Percentiles rank a stretch among this genome's conserved stretches.
phyloP scores from a whole-genome alignment of 257 asterid species.

The Penstemon barbatus region DNA sequence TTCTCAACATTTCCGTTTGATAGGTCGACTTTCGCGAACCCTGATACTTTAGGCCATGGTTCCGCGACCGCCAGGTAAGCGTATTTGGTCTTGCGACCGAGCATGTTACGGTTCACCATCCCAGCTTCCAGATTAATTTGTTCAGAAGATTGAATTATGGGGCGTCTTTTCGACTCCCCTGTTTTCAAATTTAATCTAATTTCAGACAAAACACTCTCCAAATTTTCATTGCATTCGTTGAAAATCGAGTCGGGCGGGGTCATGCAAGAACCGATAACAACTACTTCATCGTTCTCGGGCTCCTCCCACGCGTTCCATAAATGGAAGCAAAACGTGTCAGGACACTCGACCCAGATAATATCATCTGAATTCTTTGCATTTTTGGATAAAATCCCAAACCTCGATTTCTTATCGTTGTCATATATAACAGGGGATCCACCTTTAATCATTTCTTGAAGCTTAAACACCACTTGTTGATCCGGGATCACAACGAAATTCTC shows the following conservation, averaged over 20 bases:
- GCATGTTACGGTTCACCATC: conserved; percentile 43
- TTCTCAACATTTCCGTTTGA: conserved; percentile 30
- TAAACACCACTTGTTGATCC: conserved; percentile 48
- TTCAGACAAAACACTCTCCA: conserved; percentile 38
- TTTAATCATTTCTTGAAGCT: conserved; percentile 38
- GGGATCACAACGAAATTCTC: conserved; percentile 42
- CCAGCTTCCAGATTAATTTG: conserved; percentile 47
- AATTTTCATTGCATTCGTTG: conserved; percentile 37
- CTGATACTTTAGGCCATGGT: conserved; percentile 55
- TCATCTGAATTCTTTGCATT: conserved; percentile 24
- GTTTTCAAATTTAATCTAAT: conserved; percentile 42
- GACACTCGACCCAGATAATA: conserved; percentile 39
- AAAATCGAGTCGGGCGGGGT: conserved; percentile 51
- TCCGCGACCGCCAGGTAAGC: conserved; percentile 47
- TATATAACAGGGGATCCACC: conserved; percentile 44
- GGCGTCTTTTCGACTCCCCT: conserved; percentile 31
- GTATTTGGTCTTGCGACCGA: conserved; percentile 39
- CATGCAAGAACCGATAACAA: conserved; percentile 54
- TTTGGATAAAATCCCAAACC: conserved; percentile 39
- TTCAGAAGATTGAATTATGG: conserved; percentile 23
- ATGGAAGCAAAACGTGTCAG: conserved; percentile 43
- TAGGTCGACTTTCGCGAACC: conserved; percentile 48
- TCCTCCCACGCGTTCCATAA: conserved; percentile 59
- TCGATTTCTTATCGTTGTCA: conserved; percentile 37
- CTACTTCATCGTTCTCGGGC: conserved; percentile 39